Conservation (phyloP, 2,329 filamentous ascomycete genomes). For the Rhynchosporium graminicola region DNA sequence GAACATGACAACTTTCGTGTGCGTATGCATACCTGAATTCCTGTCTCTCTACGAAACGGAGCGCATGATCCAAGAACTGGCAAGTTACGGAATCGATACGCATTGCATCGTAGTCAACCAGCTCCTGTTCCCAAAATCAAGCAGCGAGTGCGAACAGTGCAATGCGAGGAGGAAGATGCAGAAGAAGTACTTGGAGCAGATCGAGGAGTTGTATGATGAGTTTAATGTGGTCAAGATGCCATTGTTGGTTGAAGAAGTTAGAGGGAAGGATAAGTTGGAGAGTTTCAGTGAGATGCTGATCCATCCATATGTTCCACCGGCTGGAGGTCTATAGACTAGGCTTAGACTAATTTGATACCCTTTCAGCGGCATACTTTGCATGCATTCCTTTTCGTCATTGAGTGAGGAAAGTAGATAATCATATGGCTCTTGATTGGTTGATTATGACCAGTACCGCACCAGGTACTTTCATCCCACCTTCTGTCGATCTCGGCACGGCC, state of each 20-base stretch:
- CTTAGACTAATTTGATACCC: constrained; percentile 11
- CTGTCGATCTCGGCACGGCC: background rate
- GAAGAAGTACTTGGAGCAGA: constrained; percentile 98
- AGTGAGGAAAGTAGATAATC: constrained; percentile 2
- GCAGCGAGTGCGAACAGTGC: constrained; percentile 90
- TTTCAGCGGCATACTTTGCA: constrained; percentile 8
- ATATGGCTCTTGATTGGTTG: background rate
- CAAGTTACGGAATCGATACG: constrained; percentile 91
- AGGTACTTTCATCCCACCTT: constrained; percentile 8
- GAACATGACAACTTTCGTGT: constrained; percentile 93
- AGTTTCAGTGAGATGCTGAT: constrained; percentile 86
- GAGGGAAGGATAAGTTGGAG: constrained; percentile 91
- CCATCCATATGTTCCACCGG: constrained; percentile 70
- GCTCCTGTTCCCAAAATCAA: constrained; percentile 85
- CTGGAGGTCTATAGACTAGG: constrained; percentile 38
- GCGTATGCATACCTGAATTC: constrained; percentile 98
- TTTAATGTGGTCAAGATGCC: constrained; percentile 99
- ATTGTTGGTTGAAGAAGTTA: constrained; percentile 88
- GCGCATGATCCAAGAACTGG: constrained; percentile 98
- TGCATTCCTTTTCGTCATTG: background rate
- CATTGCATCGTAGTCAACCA: constrained; percentile 99
- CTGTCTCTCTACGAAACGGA: constrained; percentile 96
- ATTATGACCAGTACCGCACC: constrained; percentile 1
- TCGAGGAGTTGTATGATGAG: constrained; percentile 97
- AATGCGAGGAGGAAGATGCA: constrained; percentile 96